Conservation (phyloP, 2,329 filamentous ascomycete genomes). For the Orbilia javanica region DNA sequence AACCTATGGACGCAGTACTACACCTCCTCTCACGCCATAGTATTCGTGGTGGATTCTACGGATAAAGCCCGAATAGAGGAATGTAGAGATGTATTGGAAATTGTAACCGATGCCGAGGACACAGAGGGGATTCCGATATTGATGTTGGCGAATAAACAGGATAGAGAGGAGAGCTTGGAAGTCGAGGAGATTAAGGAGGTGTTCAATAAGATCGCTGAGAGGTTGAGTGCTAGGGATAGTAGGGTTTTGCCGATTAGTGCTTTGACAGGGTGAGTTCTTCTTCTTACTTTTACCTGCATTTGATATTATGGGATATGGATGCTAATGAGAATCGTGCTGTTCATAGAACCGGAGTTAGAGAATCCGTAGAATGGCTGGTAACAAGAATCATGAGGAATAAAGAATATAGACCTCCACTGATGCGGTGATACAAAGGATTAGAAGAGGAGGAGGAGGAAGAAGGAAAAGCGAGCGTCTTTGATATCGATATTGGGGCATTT, state of each 20-base stretch:
- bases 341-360: constrained; percentile 82
- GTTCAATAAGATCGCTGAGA: constrained; percentile 80
- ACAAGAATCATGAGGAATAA: constrained; percentile 96
- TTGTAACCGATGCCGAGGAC: constrained; percentile 86
- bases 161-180: constrained; percentile 96
- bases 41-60: constrained; percentile 96
- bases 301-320: background rate
- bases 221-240: constrained; percentile 92
- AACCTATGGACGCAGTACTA: constrained; percentile 98
- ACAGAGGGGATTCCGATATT: constrained; percentile 91
- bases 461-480: background rate
- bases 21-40: constrained; percentile 90
- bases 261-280: constrained; percentile 73
- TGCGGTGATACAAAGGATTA: constrained; percentile 75
- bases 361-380: constrained; percentile 97
- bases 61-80: constrained; percentile 90
- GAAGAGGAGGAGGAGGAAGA: background rate
- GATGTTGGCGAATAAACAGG: constrained; percentile 96
- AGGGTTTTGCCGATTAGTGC: constrained; percentile 91
- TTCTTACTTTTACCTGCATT: background rate
- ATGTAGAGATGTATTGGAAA: constrained; percentile 88
- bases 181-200: constrained; percentile 98
- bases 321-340: constrained; percentile 55
- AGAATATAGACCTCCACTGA: constrained; percentile 88
- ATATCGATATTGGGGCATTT: background rate